phyloP scores from a whole-genome alignment of 2,329 filamentous ascomycete species.

The Colletotrichum sublineola region DNA sequence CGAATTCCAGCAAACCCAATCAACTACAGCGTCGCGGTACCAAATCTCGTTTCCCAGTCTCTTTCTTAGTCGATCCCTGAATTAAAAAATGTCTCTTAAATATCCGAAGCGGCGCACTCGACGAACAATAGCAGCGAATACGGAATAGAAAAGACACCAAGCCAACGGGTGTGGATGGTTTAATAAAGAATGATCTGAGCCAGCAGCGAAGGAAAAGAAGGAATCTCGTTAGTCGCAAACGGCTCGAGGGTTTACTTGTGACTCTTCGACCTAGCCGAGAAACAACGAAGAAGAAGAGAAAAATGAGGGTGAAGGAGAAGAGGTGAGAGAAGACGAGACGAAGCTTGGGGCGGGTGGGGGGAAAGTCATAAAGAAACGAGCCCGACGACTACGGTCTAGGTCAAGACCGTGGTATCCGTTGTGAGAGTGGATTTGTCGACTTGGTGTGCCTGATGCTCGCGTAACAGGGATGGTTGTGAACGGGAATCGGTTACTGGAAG shows the following conservation, averaged over 20 bases:
- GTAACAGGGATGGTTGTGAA: constrained; percentile 40
- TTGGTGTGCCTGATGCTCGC: constrained; percentile 33
- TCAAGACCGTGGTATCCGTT: constrained; percentile 11
- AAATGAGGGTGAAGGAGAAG: constrained; percentile 48
- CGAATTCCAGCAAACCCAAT: constrained; percentile 27
- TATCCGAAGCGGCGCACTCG: constrained; percentile 30
- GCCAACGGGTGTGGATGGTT: constrained; percentile 39
- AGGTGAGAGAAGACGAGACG: constrained; percentile 44
- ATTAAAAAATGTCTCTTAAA: constrained; percentile 41
- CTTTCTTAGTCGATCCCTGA: constrained; percentile 28
- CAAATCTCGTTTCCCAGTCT: constrained; percentile 26
- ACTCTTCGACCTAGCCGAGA: constrained; percentile 62
- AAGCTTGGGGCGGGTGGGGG: constrained; percentile 47
- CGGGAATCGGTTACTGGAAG: constrained; percentile 32
- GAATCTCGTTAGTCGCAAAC: constrained; percentile 50
- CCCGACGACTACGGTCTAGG: constrained; percentile 21
- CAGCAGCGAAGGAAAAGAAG: constrained; percentile 67
- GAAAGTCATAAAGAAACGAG: constrained; percentile 57
- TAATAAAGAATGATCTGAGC: constrained; percentile 66
- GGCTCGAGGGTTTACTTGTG: constrained; percentile 52
- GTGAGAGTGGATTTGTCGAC: constrained; percentile 30
- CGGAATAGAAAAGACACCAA: constrained; percentile 41
- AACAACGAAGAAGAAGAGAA: constrained; percentile 51
- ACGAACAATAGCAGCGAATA: constrained; percentile 50
- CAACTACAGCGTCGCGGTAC: constrained; percentile 13